Base-by-base conservation (phyloP, 441 rosid species). In the Hypseocharis bilobata region DNA sequence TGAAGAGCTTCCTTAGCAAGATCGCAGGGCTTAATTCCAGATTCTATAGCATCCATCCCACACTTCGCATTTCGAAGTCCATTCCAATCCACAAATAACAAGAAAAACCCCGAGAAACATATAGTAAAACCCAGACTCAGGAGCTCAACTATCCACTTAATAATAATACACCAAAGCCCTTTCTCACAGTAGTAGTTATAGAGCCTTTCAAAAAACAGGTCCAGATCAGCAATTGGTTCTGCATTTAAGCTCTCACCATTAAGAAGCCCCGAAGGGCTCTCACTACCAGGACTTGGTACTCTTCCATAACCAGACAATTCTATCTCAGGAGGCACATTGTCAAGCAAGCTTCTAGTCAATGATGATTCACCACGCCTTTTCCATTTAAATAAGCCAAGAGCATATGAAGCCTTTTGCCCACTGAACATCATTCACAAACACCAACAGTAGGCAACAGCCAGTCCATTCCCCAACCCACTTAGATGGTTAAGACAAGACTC, bases 11-110 rank as follows among this genome's bases (percentile, higher is more conserved):
- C 97, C 76, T 86, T 89, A 14, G 85, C 85, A 69, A 94, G 96
- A 84, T 94, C 96, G 71, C 99, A 94, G 16, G 96, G 99, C 84
- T 82, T 91, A 66, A 81, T 86, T 68, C 98, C 96, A 28, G 97
- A 91, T 68, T 91, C 98, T 73, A 91, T 89, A 3, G 99, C 98
- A 84, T 94, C 91, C 92, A 94, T 86, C 32, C 99, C 99, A 72
- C 98, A 94, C 74, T 91, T 91, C 34, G 99, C 99, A 76, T 91
- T 89, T 59, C 88, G 86, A 72, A 94, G 98, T 68, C 96, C 99
- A 83, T 86, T 78, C 99, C 99, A 94, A 73, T 94, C 94, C 68
- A 91, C 98, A 82, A 72, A 91, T 63, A 94, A 61, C 67, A 94
- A 86, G 84, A 94, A 89, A 72, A 94, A 91, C 16, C 91, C 96